Evolutionary conservation across 2,329 filamentous ascomycete species (phyloP).

Genomic region (Hysterium pulicare): DNA sequence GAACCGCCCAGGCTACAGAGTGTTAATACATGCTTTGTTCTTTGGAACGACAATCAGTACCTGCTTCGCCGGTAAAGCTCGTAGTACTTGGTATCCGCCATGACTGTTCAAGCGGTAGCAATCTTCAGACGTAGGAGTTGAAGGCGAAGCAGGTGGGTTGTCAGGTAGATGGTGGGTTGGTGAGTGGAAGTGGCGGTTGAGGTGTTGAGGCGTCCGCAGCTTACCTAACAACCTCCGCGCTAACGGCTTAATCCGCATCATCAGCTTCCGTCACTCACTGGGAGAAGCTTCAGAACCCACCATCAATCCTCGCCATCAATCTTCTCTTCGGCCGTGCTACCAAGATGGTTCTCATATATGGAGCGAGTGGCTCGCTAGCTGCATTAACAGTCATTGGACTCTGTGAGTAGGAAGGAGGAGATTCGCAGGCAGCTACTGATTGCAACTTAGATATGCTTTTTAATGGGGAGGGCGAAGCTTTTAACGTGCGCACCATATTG

Average conservation of each 20-base stretch:
- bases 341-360: constrained; percentile 71
- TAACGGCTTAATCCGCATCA: constrained; percentile 30
- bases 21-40: constrained; percentile 22
- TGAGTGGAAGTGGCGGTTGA: constrained; percentile 12
- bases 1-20: constrained; percentile 77
- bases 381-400: constrained; percentile 71
- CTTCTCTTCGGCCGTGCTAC: constrained; percentile 12
- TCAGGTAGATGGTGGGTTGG: constrained; percentile 12
- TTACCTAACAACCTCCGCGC: constrained; percentile 12
- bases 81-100: constrained; percentile 62
- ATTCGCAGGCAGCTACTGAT: constrained; percentile 30
- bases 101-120: constrained; percentile 14
- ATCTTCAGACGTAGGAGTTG: constrained; percentile 7
- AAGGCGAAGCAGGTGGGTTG: not conserved
- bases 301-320: constrained; percentile 24
- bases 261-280: constrained; percentile 22
- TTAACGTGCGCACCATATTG: constrained; percentile 65
- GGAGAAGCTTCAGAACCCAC: constrained; percentile 20
- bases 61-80: constrained; percentile 98
- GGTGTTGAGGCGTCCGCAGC: constrained; percentile 12
- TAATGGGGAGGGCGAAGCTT: constrained; percentile 89
- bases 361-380: constrained; percentile 63
- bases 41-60: constrained; percentile 52
- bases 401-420: constrained; percentile 57
- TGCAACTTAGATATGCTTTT: constrained; percentile 85